phyloP scores from a whole-genome alignment of 495 filamentous ascomycete genomes.

The Hypoxylon lienhwacheense region DNA sequence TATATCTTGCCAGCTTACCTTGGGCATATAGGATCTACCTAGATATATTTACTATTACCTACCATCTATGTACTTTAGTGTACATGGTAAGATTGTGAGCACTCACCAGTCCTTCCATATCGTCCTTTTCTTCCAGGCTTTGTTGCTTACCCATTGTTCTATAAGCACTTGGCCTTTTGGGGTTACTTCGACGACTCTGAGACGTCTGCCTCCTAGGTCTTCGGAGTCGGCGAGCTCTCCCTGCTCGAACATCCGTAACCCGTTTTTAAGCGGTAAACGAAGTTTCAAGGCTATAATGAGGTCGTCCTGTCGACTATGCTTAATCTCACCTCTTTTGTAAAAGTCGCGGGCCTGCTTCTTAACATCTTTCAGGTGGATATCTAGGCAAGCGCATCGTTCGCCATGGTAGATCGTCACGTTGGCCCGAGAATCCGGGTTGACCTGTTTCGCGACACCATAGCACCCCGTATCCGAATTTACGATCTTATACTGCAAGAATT shows the following conservation, averaged over 20 bases:
- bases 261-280: conserved; percentile 5
- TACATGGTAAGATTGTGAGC: too few species aligned
- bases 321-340: conserved; percentile 3
- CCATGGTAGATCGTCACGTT: conserved; percentile 14
- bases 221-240: not conserved
- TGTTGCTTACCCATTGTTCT: conserved; percentile 26
- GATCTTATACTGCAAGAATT: too few species aligned
- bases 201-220: not conserved
- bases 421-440: not conserved
- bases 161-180: conserved; percentile 14
- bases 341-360: not conserved
- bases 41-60: too few species aligned
- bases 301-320: conserved; percentile 4
- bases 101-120: conserved; percentile 39
- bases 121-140: conserved; percentile 18
- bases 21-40: too few species aligned
- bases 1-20: too few species aligned
- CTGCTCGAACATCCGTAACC: not conserved
- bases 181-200: conserved; percentile 16
- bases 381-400: not conserved
- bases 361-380: not conserved
- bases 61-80: too few species aligned
- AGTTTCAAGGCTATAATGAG: conserved; percentile 18
- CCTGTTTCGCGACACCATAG: conserved; percentile 3
- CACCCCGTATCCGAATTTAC: conserved; percentile 13